These are phyloP conservation scores for Drechslera avenae DNA, from an alignment of 2,329 filamentous ascomycete species.

Conservation along the genomic window DNA sequence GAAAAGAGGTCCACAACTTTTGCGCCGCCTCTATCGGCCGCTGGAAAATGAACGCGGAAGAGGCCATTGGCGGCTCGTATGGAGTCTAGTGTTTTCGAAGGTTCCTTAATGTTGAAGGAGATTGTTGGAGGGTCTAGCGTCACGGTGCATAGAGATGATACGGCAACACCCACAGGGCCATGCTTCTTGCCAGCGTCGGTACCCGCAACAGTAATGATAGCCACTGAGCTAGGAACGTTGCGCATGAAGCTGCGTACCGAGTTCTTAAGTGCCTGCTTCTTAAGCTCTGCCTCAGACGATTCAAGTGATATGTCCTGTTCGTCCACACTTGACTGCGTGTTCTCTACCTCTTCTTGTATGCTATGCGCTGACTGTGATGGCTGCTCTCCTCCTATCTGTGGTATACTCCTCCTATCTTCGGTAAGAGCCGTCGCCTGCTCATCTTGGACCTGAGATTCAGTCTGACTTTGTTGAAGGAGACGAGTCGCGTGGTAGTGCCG, in stretches of 20 bases:
- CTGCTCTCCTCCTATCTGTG: background rate
- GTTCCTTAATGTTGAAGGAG: conserved; percentile 65
- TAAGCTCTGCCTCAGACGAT: conserved; percentile 2
- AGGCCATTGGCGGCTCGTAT: conserved; percentile 50
- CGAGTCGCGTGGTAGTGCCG: conserved; percentile 21
- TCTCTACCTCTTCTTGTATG: background rate
- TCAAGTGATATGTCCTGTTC: conserved; percentile 2
- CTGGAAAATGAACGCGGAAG: conserved; percentile 60
- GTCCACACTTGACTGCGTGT: background rate
- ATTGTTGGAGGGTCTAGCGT: conserved; percentile 63
- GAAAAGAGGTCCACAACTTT: conserved; percentile 38
- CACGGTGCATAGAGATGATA: conserved; percentile 67
- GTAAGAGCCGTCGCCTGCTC: background rate
- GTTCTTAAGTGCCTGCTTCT: conserved; percentile 12
- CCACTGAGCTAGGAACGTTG: conserved; percentile 61
- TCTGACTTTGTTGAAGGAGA: conserved; percentile 10
- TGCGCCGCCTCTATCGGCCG: conserved; percentile 34
- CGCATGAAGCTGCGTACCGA: conserved; percentile 55
- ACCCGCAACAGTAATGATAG: conserved; percentile 56
- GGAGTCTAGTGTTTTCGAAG: conserved; percentile 62
- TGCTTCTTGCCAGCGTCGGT: conserved; percentile 18
- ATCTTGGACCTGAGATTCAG: conserved; percentile 5
- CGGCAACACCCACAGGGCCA: conserved; percentile 54
- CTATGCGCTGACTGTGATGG: background rate
- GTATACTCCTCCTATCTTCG: background rate